Conservation (phyloP, 140 eudicot species). For the Cichorium intybus region DNA sequence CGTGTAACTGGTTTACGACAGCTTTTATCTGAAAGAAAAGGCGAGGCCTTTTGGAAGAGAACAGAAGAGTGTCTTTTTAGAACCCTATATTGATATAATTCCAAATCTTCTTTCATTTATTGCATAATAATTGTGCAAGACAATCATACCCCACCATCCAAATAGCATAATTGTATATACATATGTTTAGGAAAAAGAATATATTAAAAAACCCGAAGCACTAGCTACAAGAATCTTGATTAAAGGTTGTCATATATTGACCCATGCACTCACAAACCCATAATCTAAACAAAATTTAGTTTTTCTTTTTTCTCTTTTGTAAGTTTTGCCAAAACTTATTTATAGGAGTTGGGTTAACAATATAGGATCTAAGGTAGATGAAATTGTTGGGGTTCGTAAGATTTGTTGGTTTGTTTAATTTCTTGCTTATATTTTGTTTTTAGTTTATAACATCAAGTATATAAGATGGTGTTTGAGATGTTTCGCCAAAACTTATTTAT, state of each 20-base stretch:
- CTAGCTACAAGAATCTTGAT: constrained; percentile 7
- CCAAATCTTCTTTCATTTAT: constrained; percentile 6
- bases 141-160: constrained; percentile 28
- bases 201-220: neutral
- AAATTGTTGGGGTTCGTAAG: constrained; percentile 26
- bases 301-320: neutral
- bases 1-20: constrained; percentile 12
- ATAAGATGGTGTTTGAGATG: too few species aligned
- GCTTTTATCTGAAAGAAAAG: constrained; percentile 17
- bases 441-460: neutral
- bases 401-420: neutral
- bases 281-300: neutral
- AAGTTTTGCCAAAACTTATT: neutral
- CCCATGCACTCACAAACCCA: neutral
- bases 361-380: constrained; percentile 19
- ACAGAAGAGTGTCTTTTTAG: constrained; percentile 19
- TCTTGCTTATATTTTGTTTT: neutral
- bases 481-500: neutral
- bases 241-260: neutral
- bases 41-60: constrained; percentile 3
- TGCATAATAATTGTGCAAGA: constrained; percentile 26
- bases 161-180: neutral
- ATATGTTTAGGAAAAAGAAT: neutral
- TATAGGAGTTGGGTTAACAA: neutral
- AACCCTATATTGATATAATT: constrained; percentile 10